These are phyloP conservation scores for Metrosideros polymorpha DNA, from an alignment of 441 rosid species.

Conservation along the genomic window DNA sequence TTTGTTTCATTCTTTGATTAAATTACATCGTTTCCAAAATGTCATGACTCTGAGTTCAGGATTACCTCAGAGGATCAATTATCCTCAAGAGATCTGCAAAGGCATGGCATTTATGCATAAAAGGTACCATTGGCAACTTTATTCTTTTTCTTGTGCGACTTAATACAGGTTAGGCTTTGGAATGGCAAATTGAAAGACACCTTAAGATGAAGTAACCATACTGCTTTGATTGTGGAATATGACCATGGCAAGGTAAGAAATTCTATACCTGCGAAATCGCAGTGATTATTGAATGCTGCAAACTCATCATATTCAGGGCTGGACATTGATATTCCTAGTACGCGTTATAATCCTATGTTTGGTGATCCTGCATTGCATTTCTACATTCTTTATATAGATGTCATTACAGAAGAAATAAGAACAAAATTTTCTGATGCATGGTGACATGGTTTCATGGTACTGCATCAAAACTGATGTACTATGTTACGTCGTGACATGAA, in stretches of 20 bases:
- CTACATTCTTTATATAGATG: not conserved
- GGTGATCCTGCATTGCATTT: not conserved
- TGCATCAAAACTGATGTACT: not conserved
- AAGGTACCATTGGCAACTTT: not conserved
- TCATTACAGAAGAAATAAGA: not conserved
- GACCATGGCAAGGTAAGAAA: not conserved
- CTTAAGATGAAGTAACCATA: not conserved
- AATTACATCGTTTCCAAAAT: not conserved
- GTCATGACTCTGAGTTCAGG: not conserved
- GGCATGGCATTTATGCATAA: not conserved
- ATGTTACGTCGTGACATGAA: not conserved
- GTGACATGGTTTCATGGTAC: too few relatives aligned
- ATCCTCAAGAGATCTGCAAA: not conserved
- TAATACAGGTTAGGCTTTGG: not conserved
- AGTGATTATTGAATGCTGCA: not conserved
- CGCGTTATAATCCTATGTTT: not conserved
- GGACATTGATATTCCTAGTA: not conserved
- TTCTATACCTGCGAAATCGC: not conserved
- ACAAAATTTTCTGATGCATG: too few relatives aligned
- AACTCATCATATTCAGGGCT: not conserved
- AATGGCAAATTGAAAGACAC: not conserved
- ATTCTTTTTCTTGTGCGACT: not conserved
- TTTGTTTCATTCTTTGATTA: not conserved
- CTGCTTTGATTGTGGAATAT: not conserved
- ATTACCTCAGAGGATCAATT: not conserved